Evolutionary conservation across 768 basidiomycete genomes (phyloP).

Genomic region (Boletus patriciae): DNA sequence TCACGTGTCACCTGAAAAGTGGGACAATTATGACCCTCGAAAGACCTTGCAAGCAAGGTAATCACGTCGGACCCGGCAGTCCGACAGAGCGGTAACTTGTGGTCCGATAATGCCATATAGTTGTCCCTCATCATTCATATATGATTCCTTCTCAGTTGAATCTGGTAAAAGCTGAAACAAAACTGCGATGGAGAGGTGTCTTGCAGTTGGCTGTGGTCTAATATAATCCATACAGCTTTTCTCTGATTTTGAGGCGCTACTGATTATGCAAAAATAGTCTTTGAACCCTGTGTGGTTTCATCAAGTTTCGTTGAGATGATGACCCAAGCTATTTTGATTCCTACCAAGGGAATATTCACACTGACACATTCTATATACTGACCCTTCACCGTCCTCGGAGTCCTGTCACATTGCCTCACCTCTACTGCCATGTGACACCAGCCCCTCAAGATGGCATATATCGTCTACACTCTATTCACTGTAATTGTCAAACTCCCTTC

Average conservation of each 20-base stretch:
- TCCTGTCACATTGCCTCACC: neutral
- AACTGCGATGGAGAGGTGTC: too few species aligned
- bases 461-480: neutral
- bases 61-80: too few species aligned
- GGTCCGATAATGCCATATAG: too few species aligned
- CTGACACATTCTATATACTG: neutral
- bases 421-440: neutral
- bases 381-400: neutral
- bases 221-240: neutral
- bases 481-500: conserved; percentile 1
- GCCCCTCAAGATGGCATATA: neutral
- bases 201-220: too few species aligned
- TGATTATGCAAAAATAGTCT: neutral
- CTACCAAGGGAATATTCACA: neutral
- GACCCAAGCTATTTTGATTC: too few species aligned
- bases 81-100: too few species aligned
- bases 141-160: too few species aligned
- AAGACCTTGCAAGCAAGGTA: too few species aligned
- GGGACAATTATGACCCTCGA: too few species aligned
- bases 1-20: too few species aligned
- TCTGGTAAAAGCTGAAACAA: too few species aligned
- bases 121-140: too few species aligned
- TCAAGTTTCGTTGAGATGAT: neutral
- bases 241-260: neutral
- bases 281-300: neutral